Evolutionary conservation across 805 yeast genomes (phyloP).

Genomic region (Saccharomycopsis javanensis): DNA sequence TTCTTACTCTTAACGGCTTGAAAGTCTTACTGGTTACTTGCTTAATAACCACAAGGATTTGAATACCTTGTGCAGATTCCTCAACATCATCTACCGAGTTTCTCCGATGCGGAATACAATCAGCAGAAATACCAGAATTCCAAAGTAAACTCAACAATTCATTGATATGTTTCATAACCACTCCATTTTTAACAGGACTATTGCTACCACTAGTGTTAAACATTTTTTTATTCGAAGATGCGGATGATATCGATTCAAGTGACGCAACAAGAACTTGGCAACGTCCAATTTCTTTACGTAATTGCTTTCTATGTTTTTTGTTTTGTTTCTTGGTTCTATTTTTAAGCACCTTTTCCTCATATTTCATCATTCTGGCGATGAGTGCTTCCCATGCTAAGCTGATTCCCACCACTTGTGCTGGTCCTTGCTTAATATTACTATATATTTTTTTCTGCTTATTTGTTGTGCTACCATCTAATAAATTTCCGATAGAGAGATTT

Average conservation of each 20-base stretch:
- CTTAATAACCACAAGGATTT: conserved; percentile 69
- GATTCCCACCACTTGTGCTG: conserved; percentile 68
- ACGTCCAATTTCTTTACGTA: conserved; percentile 26
- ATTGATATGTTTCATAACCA: conserved; percentile 23
- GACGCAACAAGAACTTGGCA: conserved; percentile 80
- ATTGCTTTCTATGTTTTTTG: background rate
- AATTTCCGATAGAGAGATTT: conserved; percentile 39
- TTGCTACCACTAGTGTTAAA: conserved; percentile 33
- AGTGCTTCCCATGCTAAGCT: conserved; percentile 67
- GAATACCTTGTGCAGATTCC: conserved; percentile 29
- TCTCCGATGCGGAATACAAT: conserved; percentile 43
- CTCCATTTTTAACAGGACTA: conserved; percentile 31
- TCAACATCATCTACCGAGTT: background rate
- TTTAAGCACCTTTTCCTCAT: conserved; percentile 31
- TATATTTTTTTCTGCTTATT: background rate
- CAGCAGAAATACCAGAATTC: conserved; percentile 74
- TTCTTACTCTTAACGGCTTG: conserved; percentile 69
- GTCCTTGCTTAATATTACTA: background rate
- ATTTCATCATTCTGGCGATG: conserved; percentile 40
- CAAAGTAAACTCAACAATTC: conserved; percentile 59
- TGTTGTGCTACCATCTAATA: conserved; percentile 21
- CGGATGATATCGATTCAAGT: conserved; percentile 29
- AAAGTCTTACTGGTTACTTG: conserved; percentile 48
- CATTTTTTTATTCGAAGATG: background rate
- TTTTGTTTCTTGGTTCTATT: conserved; percentile 13